A percentile compares a stretch with the other conserved stretches of the same genome.
Conservation (phyloP, 2,329 filamentous ascomycete genomes). For the Teratosphaeria destructans region DNA sequence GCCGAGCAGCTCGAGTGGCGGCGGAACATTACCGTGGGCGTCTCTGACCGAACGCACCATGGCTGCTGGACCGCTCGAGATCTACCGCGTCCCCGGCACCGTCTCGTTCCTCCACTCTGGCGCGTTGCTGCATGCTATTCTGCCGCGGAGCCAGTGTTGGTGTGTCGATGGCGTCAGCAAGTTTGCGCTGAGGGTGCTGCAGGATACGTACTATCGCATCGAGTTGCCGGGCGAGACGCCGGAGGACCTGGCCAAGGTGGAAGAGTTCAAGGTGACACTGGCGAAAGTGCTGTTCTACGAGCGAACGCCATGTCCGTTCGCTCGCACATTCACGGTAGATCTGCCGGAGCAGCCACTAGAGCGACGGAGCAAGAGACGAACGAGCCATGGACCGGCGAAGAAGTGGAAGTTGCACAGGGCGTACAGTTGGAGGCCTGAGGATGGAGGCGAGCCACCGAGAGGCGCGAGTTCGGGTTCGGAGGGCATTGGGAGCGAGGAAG, state of each 20-base stretch:
- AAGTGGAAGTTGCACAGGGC: constrained; percentile 38
- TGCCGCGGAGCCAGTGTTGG: constrained; percentile 89
- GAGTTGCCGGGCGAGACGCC: constrained; percentile 61
- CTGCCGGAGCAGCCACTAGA: constrained; percentile 59
- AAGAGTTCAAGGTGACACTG: constrained; percentile 59
- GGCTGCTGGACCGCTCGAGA: constrained; percentile 66
- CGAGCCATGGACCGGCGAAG: constrained; percentile 46
- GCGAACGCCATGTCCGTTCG: constrained; percentile 78
- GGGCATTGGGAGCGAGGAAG: constrained; percentile 6
- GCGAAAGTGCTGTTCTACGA: constrained; percentile 72
- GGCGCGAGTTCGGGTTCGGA: not conserved
- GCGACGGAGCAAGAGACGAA: constrained; percentile 53
- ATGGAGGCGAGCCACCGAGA: constrained; percentile 16
- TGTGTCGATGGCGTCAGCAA: constrained; percentile 75
- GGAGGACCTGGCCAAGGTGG: constrained; percentile 54
- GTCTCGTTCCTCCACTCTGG: constrained; percentile 84
- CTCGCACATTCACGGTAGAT: constrained; percentile 62
- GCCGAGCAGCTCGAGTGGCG: not conserved
- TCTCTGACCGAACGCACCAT: constrained; percentile 72
- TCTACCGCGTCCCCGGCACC: constrained; percentile 77
- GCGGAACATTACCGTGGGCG: constrained; percentile 57
- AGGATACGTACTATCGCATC: constrained; percentile 81
- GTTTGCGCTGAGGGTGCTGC: constrained; percentile 77
- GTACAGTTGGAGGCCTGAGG: constrained; percentile 36
- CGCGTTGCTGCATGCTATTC: constrained; percentile 70